Base-by-base conservation (phyloP, 345 rosid genomes). In the Bruguiera gymnorhiza region DNA sequence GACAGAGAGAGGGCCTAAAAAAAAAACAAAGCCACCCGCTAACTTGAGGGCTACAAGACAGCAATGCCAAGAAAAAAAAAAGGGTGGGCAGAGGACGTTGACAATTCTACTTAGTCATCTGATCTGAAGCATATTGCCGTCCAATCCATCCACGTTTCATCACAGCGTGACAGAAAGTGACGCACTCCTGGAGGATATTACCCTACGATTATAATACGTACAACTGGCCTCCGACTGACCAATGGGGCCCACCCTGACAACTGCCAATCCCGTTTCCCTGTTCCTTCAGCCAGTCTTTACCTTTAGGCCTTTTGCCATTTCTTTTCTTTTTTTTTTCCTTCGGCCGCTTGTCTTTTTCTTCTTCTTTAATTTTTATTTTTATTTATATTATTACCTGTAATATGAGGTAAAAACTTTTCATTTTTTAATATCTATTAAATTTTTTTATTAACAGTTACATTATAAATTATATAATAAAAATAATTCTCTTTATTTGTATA, bases 31-130 rank as follows among this genome's bases (percentile, higher is more conserved):
- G 13, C 46, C 62, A 69, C 36, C 62, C 53, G 65, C 55, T 20
- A 75, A 37, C 21, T 61, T 73, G 70, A 76, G 75, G 73, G 54
- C 80, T 62, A 73, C 68, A 70, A 73, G 71, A 76, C 75, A 76
- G 70, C 64, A 69, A 53, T 13, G 16, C 5, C 2, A 0, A n/a
- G 21, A 21, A 24, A 10, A 21, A 15, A 21, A n/a, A 52, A 19
- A 5, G 20, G 56, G 23, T 6, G 24, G 23, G 1, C 26, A 23
- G 0, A 9, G 2, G 60, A 55, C 60, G 16, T 10, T 55, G 60
- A 55, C 60, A 55, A 26, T 56, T 10, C 5, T 3, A 13, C 5
- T 43, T 15, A 15, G 19, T 43, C 50, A 3, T 43, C 50, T 13
- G 50, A 43, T 43, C 16, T 39, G 48, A 39, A 10, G 4, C 48